Percentiles rank a stretch among this genome's conserved stretches.
Conservation (phyloP, 495 filamentous ascomycete genomes). For the Parachaetomium inaequale region DNA sequence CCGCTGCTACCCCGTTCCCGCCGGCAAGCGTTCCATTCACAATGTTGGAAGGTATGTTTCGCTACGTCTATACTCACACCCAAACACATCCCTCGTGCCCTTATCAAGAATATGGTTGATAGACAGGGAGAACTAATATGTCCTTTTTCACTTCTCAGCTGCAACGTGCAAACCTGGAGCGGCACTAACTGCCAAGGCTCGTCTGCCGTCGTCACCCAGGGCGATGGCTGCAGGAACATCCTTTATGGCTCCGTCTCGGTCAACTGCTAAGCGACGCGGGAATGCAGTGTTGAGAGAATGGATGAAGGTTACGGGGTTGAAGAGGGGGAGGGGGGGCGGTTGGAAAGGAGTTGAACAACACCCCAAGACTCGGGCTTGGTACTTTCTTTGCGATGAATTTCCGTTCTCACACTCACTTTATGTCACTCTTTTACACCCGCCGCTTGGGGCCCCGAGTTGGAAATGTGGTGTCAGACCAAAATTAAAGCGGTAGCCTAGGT, state of each 20-base stretch:
- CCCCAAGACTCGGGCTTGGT: neutral
- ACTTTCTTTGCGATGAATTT: neutral
- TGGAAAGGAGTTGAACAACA: neutral
- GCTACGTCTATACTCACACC: neutral
- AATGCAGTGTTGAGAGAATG: neutral
- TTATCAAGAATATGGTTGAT: neutral
- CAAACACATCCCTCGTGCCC: neutral
- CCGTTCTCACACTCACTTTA: neutral
- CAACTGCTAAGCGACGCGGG: neutral
- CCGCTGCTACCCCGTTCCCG: neutral
- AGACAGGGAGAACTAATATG: neutral
- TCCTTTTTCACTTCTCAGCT: neutral
- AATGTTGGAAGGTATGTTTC: neutral
- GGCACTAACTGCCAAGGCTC: neutral
- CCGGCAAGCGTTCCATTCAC: slow-evolving; percentile 1
- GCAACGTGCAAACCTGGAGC: neutral
- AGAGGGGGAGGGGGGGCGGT: neutral
- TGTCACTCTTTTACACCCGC: neutral
- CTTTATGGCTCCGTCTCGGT: slow-evolving; percentile 2
- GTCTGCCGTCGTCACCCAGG: neutral
- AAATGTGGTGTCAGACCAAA: neutral
- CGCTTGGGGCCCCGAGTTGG: slow-evolving; percentile 1
- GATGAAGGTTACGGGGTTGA: neutral
- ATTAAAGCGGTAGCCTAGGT: neutral
- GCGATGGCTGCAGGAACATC: neutral